Evolutionary conservation across 345 rosid genomes (phyloP).

Genomic region (Lepidium didymum): DNA sequence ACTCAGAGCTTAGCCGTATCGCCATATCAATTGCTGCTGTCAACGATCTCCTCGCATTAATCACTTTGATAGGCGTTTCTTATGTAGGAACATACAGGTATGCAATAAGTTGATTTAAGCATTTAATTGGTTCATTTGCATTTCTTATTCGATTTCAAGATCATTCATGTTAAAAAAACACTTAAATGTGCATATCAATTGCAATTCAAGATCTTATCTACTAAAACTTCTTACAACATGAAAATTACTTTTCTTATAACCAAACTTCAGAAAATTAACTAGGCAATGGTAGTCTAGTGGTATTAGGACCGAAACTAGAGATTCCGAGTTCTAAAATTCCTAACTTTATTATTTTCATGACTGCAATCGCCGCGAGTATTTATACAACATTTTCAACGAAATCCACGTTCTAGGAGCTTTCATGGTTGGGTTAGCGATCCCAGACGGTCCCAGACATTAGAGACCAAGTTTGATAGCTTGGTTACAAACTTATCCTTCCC

Average conservation of each 20-base stretch:
- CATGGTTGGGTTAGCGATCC: conserved; percentile 27
- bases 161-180: not conserved
- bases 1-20: conserved; percentile 23
- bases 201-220: not conserved
- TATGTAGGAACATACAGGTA: conserved; percentile 22
- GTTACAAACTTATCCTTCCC: conserved; percentile 18
- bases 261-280: not conserved
- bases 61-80: not conserved
- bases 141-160: not conserved
- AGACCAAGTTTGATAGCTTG: conserved; percentile 20
- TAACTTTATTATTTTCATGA: too few species aligned
- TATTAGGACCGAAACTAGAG: too few species aligned
- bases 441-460: conserved; percentile 33
- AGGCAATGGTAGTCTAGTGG: too few species aligned
- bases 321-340: too few species aligned
- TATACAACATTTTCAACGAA: conserved; percentile 1
- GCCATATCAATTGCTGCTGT: conserved; percentile 13
- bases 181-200: not conserved
- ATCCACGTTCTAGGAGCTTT: conserved; percentile 17
- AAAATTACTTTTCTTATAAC: not conserved
- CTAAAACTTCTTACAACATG: not conserved
- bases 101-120: not conserved
- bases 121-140: not conserved
- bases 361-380: conserved; percentile 10
- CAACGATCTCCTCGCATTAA: conserved; percentile 19